Evolutionary conservation across 805 yeast genomes (phyloP), one percentile per base, ranked within the genome.

Genomic region (Cyberlindnera samutprakarnensis): DNA sequence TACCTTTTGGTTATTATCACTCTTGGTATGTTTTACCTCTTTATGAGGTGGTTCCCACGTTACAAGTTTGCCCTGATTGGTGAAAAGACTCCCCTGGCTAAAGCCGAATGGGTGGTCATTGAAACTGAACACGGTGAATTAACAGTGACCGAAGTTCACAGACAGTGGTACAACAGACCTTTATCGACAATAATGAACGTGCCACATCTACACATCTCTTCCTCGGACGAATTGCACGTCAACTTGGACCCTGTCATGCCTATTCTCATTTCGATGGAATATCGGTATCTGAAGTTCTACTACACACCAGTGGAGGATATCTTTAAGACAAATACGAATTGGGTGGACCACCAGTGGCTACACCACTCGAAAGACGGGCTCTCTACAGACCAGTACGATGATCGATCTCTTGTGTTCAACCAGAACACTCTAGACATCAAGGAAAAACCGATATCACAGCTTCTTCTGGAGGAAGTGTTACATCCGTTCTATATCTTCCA

Each of bases 401-500:
- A 79, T 47, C 67, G 98, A 32, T 56, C 60, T 14, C 49, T 68
- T 31, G 86, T 87, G 1, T 92, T 92, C 60, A 95, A 90, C 10
- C 61, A 62, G 18, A 92, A 92, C 54, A 61, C 74, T 18, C 72
- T 92, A 29, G 79, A 80, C 35, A 73, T 92, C 44, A 74, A 75
- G 32, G 90, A 82, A 36, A 90, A 87, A 39, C 53, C 88, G 1
- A 61, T 75, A 1, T 21, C 61, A 0, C 75, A 76, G 50, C 66
- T 92, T 27, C 63, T 92, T 22, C 63, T 81, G 17, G 94, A 86
- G 49, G 98, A 92, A 54, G 85, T 87, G 0, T 60, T 92, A 25
- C 97, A 92, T 55, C 99, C 99, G 1, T 92, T 92, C 53, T 92
- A 92, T 54, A 71, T 94, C 26, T 92, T 92, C 54, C 99, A 92